phyloP scores from a whole-genome alignment of 106 monocot genomes.

The Apostasia shenzhenica region DNA sequence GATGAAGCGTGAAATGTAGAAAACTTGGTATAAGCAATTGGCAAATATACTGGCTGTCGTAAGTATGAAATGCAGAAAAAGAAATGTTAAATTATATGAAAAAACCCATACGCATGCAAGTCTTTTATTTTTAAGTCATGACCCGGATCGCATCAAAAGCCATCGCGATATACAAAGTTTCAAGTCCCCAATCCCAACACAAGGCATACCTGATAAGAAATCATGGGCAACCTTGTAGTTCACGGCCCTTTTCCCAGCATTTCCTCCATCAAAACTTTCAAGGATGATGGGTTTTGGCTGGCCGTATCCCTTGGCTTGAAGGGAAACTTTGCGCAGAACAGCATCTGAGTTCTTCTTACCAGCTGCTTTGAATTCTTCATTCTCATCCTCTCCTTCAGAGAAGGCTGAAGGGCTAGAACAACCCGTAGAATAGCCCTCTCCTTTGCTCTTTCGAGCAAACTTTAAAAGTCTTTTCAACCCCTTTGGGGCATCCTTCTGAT shows the following conservation, averaged over 20 bases:
- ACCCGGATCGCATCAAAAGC: no score
- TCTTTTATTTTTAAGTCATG: no score
- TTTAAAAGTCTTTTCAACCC: constrained; percentile 92
- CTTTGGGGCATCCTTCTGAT: constrained; percentile 93
- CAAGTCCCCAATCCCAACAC: not conserved
- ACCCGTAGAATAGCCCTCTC: constrained; percentile 49
- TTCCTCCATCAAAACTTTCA: constrained; percentile 67
- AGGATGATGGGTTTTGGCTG: constrained; percentile 29
- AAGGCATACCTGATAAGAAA: constrained; percentile 40
- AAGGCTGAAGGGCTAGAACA: constrained; percentile 59
- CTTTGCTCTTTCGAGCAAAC: constrained; percentile 85
- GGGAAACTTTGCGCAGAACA: constrained; percentile 27
- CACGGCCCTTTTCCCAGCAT: constrained; percentile 46
- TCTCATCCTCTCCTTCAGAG: constrained; percentile 93
- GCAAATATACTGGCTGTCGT: no score
- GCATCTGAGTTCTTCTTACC: constrained; percentile 49
- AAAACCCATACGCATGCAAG: no score
- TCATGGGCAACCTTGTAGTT: constrained; percentile 21
- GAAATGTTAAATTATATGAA: no score
- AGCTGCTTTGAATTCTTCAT: constrained; percentile 52
- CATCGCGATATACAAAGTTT: no score
- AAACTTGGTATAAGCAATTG: no score
- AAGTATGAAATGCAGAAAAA: no score
- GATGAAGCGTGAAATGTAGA: no score
- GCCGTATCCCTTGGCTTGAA: constrained; percentile 38